phyloP scores from a whole-genome alignment of 345 rosid genomes.

The Crucihimalaya himalaica region DNA sequence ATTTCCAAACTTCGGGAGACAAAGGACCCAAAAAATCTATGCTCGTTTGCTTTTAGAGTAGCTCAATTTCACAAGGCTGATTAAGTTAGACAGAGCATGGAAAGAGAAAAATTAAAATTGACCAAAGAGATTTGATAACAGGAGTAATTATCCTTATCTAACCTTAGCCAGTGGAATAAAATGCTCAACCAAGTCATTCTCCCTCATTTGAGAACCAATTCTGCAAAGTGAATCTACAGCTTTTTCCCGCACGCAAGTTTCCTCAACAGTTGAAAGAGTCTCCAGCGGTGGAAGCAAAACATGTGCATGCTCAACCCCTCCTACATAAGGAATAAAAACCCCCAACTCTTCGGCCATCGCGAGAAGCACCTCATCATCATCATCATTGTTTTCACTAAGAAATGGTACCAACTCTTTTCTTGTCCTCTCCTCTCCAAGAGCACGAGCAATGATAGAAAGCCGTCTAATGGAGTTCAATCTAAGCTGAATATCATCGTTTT shows the following conservation, averaged over 20 bases:
- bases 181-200: slow-evolving; percentile 63
- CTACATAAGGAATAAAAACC: slow-evolving; percentile 75
- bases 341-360: slow-evolving; percentile 86
- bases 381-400: slow-evolving; percentile 76
- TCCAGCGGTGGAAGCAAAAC: slow-evolving; percentile 69
- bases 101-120: background rate
- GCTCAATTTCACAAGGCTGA: background rate
- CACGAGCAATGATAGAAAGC: slow-evolving; percentile 75
- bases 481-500: slow-evolving; percentile 79
- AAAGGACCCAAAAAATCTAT: background rate
- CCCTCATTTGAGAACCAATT: slow-evolving; percentile 77
- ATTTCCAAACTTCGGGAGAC: background rate
- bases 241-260: slow-evolving; percentile 76
- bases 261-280: slow-evolving; percentile 70
- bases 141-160: background rate
- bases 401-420: slow-evolving; percentile 77
- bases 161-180: slow-evolving; percentile 73
- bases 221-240: slow-evolving; percentile 70
- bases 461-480: slow-evolving; percentile 68
- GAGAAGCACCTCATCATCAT: slow-evolving; percentile 77
- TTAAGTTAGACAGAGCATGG: background rate
- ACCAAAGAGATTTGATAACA: background rate
- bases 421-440: slow-evolving; percentile 77
- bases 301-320: slow-evolving; percentile 67
- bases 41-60: background rate